Percentiles rank a stretch among this genome's conserved stretches.
These are phyloP conservation scores for Pestalotiopsis sp. DNA, from an alignment of 2,329 filamentous ascomycete species.

Conservation along the genomic window DNA sequence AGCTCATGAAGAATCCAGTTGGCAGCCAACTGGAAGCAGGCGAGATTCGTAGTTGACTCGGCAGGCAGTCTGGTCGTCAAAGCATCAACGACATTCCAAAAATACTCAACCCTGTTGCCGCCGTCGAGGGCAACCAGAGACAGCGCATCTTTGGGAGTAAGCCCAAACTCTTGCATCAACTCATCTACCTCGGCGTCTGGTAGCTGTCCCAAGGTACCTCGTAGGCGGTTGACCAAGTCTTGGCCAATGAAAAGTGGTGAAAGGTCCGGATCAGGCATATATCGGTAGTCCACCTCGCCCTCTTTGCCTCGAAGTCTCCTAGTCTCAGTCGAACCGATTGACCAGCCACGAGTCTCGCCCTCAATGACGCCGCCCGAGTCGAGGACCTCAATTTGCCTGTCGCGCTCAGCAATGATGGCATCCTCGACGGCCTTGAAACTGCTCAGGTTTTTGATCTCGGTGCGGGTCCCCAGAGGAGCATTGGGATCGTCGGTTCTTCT, in stretches of 20 bases:
- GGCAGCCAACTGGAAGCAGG: conserved; percentile 47
- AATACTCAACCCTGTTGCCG: conserved; percentile 80
- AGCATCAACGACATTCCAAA: conserved; percentile 63
- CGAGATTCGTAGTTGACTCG: conserved; percentile 23
- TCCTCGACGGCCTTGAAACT: conserved; percentile 95
- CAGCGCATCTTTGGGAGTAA: conserved; percentile 80
- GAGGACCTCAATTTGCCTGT: conserved; percentile 81
- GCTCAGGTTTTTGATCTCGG: conserved; percentile 96
- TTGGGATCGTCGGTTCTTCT: conserved; percentile 51
- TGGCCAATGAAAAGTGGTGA: conserved; percentile 73
- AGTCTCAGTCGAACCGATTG: conserved; percentile 80
- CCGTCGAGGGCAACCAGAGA: conserved; percentile 76
- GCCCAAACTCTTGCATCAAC: conserved; percentile 62
- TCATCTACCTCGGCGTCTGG: conserved; percentile 70
- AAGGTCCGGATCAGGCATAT: conserved; percentile 97
- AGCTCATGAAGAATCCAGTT: conserved; percentile 78
- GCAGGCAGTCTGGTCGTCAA: conserved; percentile 28
- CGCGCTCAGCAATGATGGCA: conserved; percentile 86
- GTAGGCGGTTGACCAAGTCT: conserved; percentile 67
- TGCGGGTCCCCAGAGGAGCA: conserved; percentile 71
- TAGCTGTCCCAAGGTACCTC: conserved; percentile 62
- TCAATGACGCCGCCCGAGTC: conserved; percentile 72
- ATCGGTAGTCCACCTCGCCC: conserved; percentile 95
- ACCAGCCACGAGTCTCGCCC: conserved; percentile 93
- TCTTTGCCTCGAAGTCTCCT: conserved; percentile 85